Evolutionary conservation across 192 early-diverging fungal genomes (phyloP).

Genomic region (Coemansia erecta): DNA sequence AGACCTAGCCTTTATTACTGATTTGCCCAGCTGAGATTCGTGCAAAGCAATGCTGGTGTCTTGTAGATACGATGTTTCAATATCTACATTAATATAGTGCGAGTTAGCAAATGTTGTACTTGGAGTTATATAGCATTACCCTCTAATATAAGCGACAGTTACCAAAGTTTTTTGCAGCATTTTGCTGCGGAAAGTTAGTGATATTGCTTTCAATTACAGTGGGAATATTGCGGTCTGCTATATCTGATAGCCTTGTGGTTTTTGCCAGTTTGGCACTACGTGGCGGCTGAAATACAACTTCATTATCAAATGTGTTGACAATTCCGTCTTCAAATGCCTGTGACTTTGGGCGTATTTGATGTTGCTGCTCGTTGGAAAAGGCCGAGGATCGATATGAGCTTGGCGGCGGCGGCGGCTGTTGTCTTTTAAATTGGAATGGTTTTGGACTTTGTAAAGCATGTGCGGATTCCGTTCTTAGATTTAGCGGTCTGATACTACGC

Average conservation of each 20-base stretch:
- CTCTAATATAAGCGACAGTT: too few relatives aligned
- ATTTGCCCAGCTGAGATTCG: not conserved
- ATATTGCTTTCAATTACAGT: not conserved
- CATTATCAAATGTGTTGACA: not conserved
- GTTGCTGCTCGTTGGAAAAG: not conserved
- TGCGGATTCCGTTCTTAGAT: constrained; percentile 3
- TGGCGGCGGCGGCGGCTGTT: not conserved
- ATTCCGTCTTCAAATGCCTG: not conserved
- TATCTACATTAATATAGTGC: too few relatives aligned
- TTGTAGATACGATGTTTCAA: too few relatives aligned
- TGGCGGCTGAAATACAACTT: not conserved
- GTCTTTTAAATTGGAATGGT: not conserved
- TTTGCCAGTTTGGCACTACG: not conserved
- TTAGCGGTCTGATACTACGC: constrained; percentile 33
- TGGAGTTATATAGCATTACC: too few relatives aligned
- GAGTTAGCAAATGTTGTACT: too few relatives aligned
- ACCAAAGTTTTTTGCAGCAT: too few relatives aligned
- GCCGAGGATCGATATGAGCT: not conserved
- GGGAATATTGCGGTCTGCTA: not conserved
- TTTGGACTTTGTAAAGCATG: not conserved
- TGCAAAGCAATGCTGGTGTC: not conserved
- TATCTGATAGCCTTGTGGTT: not conserved
- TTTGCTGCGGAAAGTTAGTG: not conserved
- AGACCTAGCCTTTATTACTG: not conserved
- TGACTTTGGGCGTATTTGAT: not conserved